Base-by-base conservation (phyloP, 192 early-diverging fungal genomes). In the Pilaira anomala region DNA sequence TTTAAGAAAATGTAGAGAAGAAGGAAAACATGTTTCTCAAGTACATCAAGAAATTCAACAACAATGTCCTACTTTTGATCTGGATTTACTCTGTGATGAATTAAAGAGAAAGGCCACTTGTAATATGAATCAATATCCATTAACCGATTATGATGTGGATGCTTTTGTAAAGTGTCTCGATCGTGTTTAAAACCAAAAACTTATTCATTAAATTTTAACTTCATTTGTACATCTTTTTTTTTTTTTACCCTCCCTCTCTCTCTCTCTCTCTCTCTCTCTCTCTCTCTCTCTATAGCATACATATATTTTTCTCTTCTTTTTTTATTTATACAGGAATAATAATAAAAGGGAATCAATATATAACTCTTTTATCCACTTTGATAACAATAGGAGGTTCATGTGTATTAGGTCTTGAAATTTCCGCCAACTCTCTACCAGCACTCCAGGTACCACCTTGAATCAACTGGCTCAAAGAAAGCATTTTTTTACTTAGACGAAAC, bases 391-490 rank as follows among this genome's bases (percentile, higher is more conserved):
- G 95, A 30, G 95, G 95, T 19, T 90, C 93, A 65, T 88, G 85
- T 19, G 92, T 87, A n/a, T 84, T 85, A 19, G 86, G 83, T 18
- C 95, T 76, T 61, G 84, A 76, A 41, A 84, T 80, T 18, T 87
- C 86, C 36, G 94, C 95, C 6, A 91, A 78, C 70, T 98, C 95
- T 13, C 95, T 81, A 4, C 95, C 95, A 68, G 88, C 72, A 73
- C 93, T 97, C 92, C 94, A 97, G 3, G 93, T 96, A 0, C 95
- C 94, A 51, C 82, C 94, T 65, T 97, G 92, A 2, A 96, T 79
- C 6, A 97, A 84, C 63, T 96, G 90, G 33, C 88, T 87, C 33
- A 97, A 74, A 0, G 89, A 86, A 5, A 95, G 69, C 18, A 85
- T 57, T 19, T 81, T 77, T 25, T 64, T 73, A 48, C 56, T 67